phyloP scores from a whole-genome alignment of 306 rosid species.

The Mimosa bimucronata region DNA sequence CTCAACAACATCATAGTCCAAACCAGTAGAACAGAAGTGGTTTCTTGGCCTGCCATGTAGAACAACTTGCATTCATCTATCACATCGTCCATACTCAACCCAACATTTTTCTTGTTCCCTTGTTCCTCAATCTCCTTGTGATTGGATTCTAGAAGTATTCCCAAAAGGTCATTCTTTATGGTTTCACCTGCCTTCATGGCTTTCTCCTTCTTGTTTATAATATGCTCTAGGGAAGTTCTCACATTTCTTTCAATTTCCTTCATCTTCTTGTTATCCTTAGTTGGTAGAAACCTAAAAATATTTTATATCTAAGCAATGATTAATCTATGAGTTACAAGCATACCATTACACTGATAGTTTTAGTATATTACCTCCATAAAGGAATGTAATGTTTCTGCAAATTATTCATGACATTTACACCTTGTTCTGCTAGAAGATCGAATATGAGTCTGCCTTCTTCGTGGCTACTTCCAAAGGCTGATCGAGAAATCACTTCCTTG shows the following conservation, averaged over 20 bases:
- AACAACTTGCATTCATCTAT: conserved; percentile 39
- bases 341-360: neutral
- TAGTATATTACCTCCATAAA: conserved; percentile 24
- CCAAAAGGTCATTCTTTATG: neutral
- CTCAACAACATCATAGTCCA: conserved; percentile 7
- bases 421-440: conserved; percentile 31
- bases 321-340: neutral
- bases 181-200: conserved; percentile 4
- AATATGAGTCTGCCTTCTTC: conserved; percentile 41
- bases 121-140: conserved; percentile 6
- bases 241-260: neutral
- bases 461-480: neutral
- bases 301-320: neutral
- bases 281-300: neutral
- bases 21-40: neutral
- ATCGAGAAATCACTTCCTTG: neutral
- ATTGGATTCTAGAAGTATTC: neutral
- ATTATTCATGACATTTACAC: neutral
- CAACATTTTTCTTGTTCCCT: neutral
- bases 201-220: conserved; percentile 41
- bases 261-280: neutral
- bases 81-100: conserved; percentile 34
- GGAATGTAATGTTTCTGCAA: conserved; percentile 12
- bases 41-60: conserved; percentile 9
- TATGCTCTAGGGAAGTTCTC: neutral